phyloP scores from a whole-genome alignment of 352 stramenopile species.

The Pythium insidiosum region DNA sequence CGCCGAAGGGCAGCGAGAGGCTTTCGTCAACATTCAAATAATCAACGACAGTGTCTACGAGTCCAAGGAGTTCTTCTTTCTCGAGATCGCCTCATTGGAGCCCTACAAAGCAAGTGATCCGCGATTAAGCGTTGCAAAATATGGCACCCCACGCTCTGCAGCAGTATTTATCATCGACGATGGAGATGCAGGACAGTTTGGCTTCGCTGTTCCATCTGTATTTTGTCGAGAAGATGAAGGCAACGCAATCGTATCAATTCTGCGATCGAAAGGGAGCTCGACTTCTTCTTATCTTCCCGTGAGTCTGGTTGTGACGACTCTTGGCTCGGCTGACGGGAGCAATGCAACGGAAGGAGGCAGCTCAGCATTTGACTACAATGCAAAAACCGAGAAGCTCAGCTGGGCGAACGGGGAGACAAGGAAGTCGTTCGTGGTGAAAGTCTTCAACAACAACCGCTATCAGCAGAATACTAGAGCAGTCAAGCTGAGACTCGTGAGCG shows the following conservation, averaged over 20 bases:
- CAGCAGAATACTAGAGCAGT: conserved; percentile 32
- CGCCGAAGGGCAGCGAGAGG: conserved; percentile 32
- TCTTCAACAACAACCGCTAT: conserved; percentile 73
- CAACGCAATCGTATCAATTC: conserved; percentile 43
- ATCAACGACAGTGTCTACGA: conserved; percentile 59
- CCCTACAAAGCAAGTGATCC: conserved; percentile 25
- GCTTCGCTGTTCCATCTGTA: conserved; percentile 38
- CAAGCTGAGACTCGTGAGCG: conserved; percentile 37
- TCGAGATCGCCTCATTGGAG: conserved; percentile 30
- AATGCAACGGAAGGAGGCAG: conserved; percentile 60
- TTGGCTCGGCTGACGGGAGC: conserved; percentile 23
- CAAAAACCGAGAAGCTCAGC: conserved; percentile 30
- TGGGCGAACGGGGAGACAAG: conserved; percentile 45
- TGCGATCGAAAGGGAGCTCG: conserved; percentile 36
- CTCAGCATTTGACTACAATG: conserved; percentile 56
- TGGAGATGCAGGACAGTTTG: conserved; percentile 51
- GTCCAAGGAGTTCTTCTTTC: conserved; percentile 55
- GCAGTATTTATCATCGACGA: conserved; percentile 52
- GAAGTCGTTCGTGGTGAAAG: conserved; percentile 48
- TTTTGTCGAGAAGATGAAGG: conserved; percentile 65
- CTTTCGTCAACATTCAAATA: conserved; percentile 33
- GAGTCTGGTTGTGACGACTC: conserved; percentile 36
- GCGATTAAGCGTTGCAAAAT: conserved; percentile 22
- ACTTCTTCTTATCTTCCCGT: conserved; percentile 56
- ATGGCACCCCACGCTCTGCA: conserved; percentile 19